Evolutionary conservation across 1,139 yeast genomes (phyloP).

Genomic region (Nadsonia commutata): DNA sequence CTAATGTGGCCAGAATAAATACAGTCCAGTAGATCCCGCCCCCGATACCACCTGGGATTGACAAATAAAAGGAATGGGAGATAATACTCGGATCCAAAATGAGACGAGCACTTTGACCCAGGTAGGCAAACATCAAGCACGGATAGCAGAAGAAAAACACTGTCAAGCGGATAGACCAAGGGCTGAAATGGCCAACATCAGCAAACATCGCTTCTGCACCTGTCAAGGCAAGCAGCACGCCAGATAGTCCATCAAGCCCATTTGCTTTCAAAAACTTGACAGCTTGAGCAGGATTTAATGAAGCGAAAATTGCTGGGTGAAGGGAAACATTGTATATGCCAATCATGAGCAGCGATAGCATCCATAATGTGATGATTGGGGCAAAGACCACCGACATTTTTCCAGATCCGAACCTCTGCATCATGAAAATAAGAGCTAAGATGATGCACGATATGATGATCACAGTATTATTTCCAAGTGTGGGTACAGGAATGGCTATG

Average conservation of each 20-base stretch:
- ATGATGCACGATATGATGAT: constrained; percentile 33
- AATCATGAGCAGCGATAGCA: constrained; percentile 29
- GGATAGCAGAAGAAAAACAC: constrained; percentile 36
- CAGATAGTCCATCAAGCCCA: constrained; percentile 32
- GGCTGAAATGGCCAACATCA: constrained; percentile 43
- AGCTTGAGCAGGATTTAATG: constrained; percentile 40
- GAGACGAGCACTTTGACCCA: constrained; percentile 45
- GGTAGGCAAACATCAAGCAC: constrained; percentile 33
- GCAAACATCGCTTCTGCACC: constrained; percentile 55
- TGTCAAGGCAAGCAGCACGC: constrained; percentile 41
- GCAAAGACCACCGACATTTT: constrained; percentile 28
- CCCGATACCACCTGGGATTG: constrained; percentile 37
- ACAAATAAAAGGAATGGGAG: constrained; percentile 32
- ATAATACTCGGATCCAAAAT: constrained; percentile 28
- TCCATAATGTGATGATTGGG: constrained; percentile 40
- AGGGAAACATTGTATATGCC: constrained; percentile 34
- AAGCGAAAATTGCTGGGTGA: constrained; percentile 33
- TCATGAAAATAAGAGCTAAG: constrained; percentile 29
- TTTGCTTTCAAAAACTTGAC: constrained; percentile 25
- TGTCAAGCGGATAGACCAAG: constrained; percentile 34
- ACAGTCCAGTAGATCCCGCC: constrained; percentile 36
- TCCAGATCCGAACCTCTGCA: constrained; percentile 33
- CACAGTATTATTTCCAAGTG: constrained; percentile 26
- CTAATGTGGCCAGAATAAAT: constrained; percentile 38
- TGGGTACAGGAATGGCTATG: constrained; percentile 30